These are phyloP conservation scores for Cutaneotrichosporon sp. DNA, from an alignment of 1,284 basidiomycete genomes.

Conservation along the genomic window DNA sequence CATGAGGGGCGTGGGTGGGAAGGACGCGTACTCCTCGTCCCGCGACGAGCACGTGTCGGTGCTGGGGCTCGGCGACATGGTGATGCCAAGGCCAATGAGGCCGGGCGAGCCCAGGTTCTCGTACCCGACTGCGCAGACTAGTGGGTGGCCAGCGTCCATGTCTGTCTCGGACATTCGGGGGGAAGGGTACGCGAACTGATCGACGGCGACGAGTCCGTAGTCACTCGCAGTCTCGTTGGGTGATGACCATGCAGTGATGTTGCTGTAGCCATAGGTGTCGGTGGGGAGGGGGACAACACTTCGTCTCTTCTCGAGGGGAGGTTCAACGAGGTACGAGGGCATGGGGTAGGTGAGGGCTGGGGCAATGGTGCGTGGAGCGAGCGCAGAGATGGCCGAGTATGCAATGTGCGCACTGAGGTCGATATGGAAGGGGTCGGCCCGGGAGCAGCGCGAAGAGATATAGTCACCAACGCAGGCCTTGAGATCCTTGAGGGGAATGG, in stretches of 20 bases:
- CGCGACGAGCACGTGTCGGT: slow-evolving; percentile 14
- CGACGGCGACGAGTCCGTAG: background rate
- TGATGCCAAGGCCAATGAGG: slow-evolving; percentile 26
- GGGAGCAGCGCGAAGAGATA: slow-evolving; percentile 31
- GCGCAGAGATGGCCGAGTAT: slow-evolving; percentile 19
- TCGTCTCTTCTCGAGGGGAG: slow-evolving; percentile 6
- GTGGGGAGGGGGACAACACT: slow-evolving; percentile 4
- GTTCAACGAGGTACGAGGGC: background rate
- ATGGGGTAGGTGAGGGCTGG: slow-evolving; percentile 26
- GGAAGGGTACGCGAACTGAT: background rate
- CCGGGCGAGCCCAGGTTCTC: slow-evolving; percentile 10
- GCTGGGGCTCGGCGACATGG: slow-evolving; percentile 14
- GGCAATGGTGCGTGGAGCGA: slow-evolving; percentile 14
- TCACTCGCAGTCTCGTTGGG: background rate
- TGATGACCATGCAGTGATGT: background rate
- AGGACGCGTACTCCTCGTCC: slow-evolving; percentile 22
- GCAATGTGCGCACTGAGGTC: slow-evolving; percentile 46
- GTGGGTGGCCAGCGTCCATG: background rate
- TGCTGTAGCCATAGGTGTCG: background rate
- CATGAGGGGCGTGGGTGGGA: slow-evolving; percentile 23
- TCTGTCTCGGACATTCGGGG: background rate
- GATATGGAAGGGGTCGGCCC: slow-evolving; percentile 40
- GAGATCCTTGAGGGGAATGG: slow-evolving; percentile 34
- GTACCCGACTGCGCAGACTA: slow-evolving; percentile 3
- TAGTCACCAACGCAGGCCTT: slow-evolving; percentile 34